A percentile compares a stretch with the other conserved stretches of the same genome.
Evolutionary conservation across 2,329 filamentous ascomycete genomes (phyloP).

Genomic region (Cladosporium sp.): DNA sequence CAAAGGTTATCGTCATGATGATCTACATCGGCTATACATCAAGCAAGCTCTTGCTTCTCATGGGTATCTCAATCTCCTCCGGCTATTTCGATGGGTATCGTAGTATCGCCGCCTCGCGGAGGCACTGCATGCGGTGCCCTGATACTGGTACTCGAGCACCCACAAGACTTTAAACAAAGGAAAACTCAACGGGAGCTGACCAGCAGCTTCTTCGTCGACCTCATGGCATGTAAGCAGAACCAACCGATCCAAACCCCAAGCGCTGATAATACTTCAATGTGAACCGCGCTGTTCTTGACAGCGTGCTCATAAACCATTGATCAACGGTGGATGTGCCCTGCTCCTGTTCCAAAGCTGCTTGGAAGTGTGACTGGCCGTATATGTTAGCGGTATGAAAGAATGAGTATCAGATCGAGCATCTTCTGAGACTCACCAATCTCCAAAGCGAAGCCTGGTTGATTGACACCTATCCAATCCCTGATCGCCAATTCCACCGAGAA

Average conservation of each 20-base stretch:
- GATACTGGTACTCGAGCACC: background rate
- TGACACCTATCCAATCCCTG: background rate
- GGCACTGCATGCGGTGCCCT: background rate
- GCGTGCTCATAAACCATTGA: background rate
- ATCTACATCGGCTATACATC: background rate
- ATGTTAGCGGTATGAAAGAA: background rate
- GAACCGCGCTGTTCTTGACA: background rate
- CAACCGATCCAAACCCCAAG: background rate
- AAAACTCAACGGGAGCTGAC: background rate
- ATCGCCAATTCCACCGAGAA: slow-evolving; percentile 8
- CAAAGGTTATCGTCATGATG: background rate
- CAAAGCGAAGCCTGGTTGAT: slow-evolving; percentile 1
- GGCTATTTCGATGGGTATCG: background rate
- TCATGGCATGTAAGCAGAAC: background rate
- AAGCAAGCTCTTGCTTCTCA: background rate
- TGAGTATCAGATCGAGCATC: background rate
- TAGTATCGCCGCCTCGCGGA: background rate
- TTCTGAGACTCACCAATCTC: slow-evolving; percentile 2
- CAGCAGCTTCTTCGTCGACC: background rate
- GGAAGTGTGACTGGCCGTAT: background rate
- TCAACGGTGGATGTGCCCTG: background rate
- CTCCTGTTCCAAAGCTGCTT: slow-evolving; percentile 4
- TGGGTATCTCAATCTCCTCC: background rate
- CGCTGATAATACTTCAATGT: background rate
- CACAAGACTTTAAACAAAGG: background rate